These are phyloP conservation scores for Balansia obtecta DNA, from an alignment of 2,329 filamentous ascomycete genomes.

Conservation along the genomic window DNA sequence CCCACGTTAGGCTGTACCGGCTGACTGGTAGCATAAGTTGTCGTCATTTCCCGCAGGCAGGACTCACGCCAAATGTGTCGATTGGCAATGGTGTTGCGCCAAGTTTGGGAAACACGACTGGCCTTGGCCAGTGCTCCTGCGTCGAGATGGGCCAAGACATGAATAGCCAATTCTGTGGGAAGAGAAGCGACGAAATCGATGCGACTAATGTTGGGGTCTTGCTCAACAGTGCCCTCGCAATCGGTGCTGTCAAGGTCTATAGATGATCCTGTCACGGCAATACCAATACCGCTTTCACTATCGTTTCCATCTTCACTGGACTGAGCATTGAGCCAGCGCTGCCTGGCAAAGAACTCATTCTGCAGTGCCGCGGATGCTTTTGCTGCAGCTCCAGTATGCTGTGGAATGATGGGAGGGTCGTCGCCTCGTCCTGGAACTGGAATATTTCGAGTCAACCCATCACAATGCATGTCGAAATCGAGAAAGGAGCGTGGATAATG, in stretches of 20 bases:
- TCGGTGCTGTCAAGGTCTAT: slow-evolving; percentile 24
- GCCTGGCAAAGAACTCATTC: slow-evolving; percentile 33
- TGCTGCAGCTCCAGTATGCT: slow-evolving; percentile 46
- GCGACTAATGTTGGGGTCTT: slow-evolving; percentile 32
- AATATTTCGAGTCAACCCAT: slow-evolving; percentile 16
- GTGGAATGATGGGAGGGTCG: slow-evolving; percentile 48
- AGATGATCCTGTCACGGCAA: slow-evolving; percentile 35
- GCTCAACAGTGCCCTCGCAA: slow-evolving; percentile 17
- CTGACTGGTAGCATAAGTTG: slow-evolving; percentile 44
- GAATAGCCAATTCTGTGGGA: slow-evolving; percentile 45
- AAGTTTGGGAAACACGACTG: slow-evolving; percentile 36
- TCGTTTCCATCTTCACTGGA: slow-evolving; percentile 38
- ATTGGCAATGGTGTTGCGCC: slow-evolving; percentile 34
- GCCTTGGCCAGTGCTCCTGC: slow-evolving; percentile 36
- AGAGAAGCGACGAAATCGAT: slow-evolving; percentile 46
- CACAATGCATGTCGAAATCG: slow-evolving; percentile 24
- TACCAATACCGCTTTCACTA: slow-evolving; percentile 52
- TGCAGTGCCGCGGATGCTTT: slow-evolving; percentile 49
- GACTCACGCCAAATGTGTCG: slow-evolving; percentile 53
- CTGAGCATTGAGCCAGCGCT: slow-evolving; percentile 29
- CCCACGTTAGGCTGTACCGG: slow-evolving; percentile 41
- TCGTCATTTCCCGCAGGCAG: slow-evolving; percentile 47
- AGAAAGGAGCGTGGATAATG: slow-evolving; percentile 34
- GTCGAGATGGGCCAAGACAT: slow-evolving; percentile 45
- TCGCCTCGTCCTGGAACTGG: slow-evolving; percentile 36